phyloP scores from a whole-genome alignment of 192 early-diverging fungal species.

The Gryganskiella cystojenkinii region DNA sequence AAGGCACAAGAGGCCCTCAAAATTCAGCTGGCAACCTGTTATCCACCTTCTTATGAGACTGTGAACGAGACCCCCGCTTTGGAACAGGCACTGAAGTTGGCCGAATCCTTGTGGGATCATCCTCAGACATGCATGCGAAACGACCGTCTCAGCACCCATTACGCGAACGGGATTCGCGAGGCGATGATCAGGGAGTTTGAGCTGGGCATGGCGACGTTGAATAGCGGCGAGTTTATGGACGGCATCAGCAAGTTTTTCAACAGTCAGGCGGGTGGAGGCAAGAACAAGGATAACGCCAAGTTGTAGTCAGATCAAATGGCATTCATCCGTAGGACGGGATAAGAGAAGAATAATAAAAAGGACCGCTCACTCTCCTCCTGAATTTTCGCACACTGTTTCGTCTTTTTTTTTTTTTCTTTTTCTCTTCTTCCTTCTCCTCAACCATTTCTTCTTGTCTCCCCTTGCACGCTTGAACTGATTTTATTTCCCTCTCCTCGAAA shows the following conservation, averaged over 20 bases:
- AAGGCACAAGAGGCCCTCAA: slow-evolving; percentile 52
- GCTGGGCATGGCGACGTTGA: slow-evolving; percentile 48
- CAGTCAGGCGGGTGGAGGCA: slow-evolving; percentile 5
- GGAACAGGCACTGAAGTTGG: slow-evolving; percentile 48
- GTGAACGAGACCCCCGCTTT: slow-evolving; percentile 35
- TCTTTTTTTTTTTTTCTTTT: not conserved
- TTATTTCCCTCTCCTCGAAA: not conserved
- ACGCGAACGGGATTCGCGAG: slow-evolving; percentile 37
- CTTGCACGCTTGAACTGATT: not conserved
- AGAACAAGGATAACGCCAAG: no score
- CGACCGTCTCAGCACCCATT: slow-evolving; percentile 50
- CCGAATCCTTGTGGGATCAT: slow-evolving; percentile 38
- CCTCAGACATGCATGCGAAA: slow-evolving; percentile 59
- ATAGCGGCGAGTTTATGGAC: slow-evolving; percentile 51
- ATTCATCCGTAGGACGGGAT: no score
- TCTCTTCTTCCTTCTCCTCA: not conserved
- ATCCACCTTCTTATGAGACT: slow-evolving; percentile 36
- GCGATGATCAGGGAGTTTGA: slow-evolving; percentile 56
- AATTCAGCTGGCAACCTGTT: slow-evolving; percentile 46
- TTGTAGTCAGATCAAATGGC: no score
- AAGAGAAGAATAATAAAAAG: no score
- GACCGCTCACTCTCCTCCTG: no score
- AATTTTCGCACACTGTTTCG: not conserved
- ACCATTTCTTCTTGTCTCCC: not conserved
- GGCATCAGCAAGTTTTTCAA: slow-evolving; percentile 38